Percentiles rank a stretch among this genome's conserved stretches.
Conservation (phyloP, 257 asterid species). For the Solanum ahanhuiri region DNA sequence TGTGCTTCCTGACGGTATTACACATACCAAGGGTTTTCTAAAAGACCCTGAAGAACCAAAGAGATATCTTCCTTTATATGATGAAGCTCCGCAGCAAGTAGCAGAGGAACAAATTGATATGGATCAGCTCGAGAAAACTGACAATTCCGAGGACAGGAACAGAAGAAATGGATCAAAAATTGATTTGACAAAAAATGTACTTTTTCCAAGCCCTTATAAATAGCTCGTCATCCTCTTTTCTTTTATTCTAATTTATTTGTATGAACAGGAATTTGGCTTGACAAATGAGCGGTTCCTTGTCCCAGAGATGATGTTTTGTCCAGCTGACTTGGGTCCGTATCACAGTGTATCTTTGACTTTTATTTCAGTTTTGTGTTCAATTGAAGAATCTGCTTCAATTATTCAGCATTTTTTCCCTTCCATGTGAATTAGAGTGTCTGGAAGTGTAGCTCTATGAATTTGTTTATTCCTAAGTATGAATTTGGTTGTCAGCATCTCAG, state of each 20-base stretch:
- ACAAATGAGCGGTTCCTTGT: constrained; percentile 94
- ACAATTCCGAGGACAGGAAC: constrained; percentile 32
- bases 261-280: constrained; percentile 69
- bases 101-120: constrained; percentile 20
- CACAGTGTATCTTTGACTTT: not conserved
- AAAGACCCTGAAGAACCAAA: constrained; percentile 66
- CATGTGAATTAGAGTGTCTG: not conserved
- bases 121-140: constrained; percentile 23
- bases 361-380: not conserved
- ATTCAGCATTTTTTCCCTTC: not conserved
- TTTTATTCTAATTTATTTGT: constrained; percentile 1
- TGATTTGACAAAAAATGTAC: constrained; percentile 66
- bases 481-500: not conserved
- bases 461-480: not conserved
- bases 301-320: constrained; percentile 93
- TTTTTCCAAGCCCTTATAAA: constrained; percentile 1
- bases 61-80: constrained; percentile 39
- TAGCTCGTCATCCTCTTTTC: not conserved
- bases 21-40: constrained; percentile 63
- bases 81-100: constrained; percentile 11
- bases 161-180: constrained; percentile 7
- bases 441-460: not conserved
- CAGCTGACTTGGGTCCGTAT: constrained; percentile 84
- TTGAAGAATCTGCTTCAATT: not conserved
- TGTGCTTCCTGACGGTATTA: constrained; percentile 91